These are phyloP conservation scores for Fraxinus latifolia DNA, from an alignment of 305 asterid genomes.

Conservation along the genomic window DNA sequence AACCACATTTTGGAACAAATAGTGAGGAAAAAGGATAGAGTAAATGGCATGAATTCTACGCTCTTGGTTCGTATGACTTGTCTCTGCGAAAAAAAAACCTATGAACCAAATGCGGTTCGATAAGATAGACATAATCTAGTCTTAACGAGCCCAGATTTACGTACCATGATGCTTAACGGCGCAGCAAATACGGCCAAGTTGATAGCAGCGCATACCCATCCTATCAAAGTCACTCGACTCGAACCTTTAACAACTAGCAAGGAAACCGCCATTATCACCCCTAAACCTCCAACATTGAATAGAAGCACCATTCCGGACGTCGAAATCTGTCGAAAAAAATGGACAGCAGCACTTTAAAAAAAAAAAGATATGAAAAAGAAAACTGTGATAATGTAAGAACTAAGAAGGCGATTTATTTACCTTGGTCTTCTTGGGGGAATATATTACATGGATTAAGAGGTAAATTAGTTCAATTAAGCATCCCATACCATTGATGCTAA, in stretches of 20 bases:
- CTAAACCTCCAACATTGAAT: constrained; percentile 48
- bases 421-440: constrained; percentile 48
- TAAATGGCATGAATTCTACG: constrained; percentile 70
- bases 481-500: constrained; percentile 53
- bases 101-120: neutral
- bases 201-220: constrained; percentile 64
- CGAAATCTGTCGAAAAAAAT: constrained; percentile 34
- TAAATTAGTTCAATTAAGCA: constrained; percentile 44
- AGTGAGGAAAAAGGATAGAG: constrained; percentile 57
- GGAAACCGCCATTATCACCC: constrained; percentile 37
- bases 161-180: constrained; percentile 69
- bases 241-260: constrained; percentile 33
- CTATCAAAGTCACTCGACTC: constrained; percentile 43
- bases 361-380: too few species aligned
- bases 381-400: neutral
- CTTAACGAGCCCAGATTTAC: neutral
- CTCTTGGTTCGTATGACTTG: constrained; percentile 57
- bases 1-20: constrained; percentile 66
- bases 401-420: constrained; percentile 20
- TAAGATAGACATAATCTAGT: neutral
- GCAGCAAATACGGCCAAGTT: constrained; percentile 66
- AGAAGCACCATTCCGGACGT: constrained; percentile 33
- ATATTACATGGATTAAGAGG: constrained; percentile 38
- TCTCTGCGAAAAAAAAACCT: constrained; percentile 30
- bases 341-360: neutral